Conservation (phyloP, 129 eudicot species). For the Centrapalus pauciflorus region DNA sequence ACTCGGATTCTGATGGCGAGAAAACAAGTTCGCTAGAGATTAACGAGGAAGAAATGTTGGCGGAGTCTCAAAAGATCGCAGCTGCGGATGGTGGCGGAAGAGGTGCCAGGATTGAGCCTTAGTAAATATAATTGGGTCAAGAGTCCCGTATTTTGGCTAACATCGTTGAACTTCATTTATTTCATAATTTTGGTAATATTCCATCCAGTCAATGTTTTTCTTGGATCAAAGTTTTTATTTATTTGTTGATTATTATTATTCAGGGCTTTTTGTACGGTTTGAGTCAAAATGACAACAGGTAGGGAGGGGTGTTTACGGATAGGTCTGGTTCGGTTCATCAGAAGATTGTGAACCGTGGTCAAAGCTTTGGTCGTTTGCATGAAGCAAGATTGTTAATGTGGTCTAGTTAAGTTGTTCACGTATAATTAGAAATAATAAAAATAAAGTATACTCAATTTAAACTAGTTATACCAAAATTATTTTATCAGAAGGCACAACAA, state of each 20-base stretch:
- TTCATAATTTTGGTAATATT: neutral
- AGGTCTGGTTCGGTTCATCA: too few relatives aligned
- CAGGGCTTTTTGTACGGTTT: too few relatives aligned
- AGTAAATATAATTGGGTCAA: slow-evolving; percentile 1
- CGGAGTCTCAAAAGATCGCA: slow-evolving; percentile 27
- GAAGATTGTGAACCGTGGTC: too few relatives aligned
- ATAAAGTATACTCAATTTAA: too few relatives aligned
- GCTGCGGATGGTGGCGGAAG: slow-evolving; percentile 29
- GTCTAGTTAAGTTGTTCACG: too few relatives aligned
- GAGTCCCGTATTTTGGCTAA: slow-evolving; percentile 11
- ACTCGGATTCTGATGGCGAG: slow-evolving; percentile 47
- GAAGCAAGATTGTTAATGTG: too few relatives aligned
- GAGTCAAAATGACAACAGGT: too few relatives aligned
- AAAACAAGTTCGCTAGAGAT: slow-evolving; percentile 36
- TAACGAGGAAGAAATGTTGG: slow-evolving; percentile 37
- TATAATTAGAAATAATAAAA: too few relatives aligned
- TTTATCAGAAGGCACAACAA: too few relatives aligned
- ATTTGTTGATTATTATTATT: slow-evolving; percentile 13
- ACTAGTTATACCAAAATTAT: too few relatives aligned
- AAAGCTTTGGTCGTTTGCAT: too few relatives aligned
- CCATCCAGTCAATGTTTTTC: neutral
- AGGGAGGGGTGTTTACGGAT: too few relatives aligned
- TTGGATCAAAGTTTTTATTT: slow-evolving; percentile 14
- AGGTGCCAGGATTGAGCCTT: slow-evolving; percentile 19
- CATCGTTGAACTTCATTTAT: neutral